Evolutionary conservation across 352 stramenopile species (phyloP).

Genomic region (Pythium aquatile): DNA sequence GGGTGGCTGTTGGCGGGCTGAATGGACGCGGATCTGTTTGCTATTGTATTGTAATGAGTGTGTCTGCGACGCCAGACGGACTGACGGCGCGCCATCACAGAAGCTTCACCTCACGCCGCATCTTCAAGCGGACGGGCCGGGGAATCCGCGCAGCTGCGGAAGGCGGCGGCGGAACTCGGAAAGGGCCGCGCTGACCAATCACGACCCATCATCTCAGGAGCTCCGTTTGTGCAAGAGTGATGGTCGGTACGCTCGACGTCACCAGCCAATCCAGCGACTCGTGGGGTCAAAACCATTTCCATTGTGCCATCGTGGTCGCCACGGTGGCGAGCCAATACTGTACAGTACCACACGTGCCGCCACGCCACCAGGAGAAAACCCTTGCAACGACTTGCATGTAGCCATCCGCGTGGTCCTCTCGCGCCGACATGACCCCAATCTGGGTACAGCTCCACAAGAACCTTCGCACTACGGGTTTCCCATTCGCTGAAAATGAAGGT

Average conservation of each 20-base stretch:
- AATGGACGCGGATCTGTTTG: not conserved
- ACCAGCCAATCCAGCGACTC: not conserved
- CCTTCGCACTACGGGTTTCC: not conserved
- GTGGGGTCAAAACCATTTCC: not conserved
- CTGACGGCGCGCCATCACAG: conserved; percentile 4
- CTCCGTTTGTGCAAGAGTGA: not conserved
- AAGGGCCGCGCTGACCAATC: not conserved
- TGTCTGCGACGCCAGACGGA: not conserved
- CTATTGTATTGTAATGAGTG: not conserved
- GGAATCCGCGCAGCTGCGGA: not conserved
- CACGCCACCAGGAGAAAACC: not conserved
- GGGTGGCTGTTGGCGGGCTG: not conserved
- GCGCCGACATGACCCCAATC: not conserved
- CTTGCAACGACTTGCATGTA: not conserved
- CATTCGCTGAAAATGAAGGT: conserved; percentile 3
- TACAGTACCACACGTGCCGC: too few species aligned
- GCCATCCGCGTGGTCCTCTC: conserved; percentile 1
- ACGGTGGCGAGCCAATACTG: too few species aligned
- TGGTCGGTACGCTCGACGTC: not conserved
- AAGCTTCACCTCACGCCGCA: not conserved
- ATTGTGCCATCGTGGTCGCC: not conserved
- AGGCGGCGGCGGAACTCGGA: conserved; percentile 1
- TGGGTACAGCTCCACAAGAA: conserved; percentile 15
- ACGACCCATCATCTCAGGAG: not conserved
- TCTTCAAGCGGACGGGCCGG: conserved; percentile 3